Evolutionary conservation across 1,139 yeast species (phyloP).

Genomic region (Geotrichum europaeum): DNA sequence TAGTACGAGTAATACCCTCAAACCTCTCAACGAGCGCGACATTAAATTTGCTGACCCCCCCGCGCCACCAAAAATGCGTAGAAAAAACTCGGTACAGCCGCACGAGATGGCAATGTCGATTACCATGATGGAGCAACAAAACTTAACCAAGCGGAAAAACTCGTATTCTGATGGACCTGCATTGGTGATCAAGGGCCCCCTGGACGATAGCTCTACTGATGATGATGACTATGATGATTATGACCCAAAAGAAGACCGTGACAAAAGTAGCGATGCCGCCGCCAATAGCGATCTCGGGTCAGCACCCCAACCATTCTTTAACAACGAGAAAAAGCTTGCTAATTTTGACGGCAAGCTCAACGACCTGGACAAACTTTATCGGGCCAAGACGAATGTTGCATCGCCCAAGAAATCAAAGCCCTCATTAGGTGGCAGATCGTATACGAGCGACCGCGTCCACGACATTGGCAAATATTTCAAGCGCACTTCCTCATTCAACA

Average conservation of each 20-base stretch:
- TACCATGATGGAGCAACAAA: slow-evolving; percentile 48
- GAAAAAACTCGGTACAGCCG: slow-evolving; percentile 55
- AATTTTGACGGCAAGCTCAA: background rate
- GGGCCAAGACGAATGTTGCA: background rate
- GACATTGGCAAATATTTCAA: slow-evolving; percentile 12
- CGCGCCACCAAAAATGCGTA: slow-evolving; percentile 34
- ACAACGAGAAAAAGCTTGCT: background rate
- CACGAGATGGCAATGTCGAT: slow-evolving; percentile 68
- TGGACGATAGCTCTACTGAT: slow-evolving; percentile 39
- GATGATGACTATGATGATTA: slow-evolving; percentile 29
- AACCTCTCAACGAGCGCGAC: slow-evolving; percentile 36
- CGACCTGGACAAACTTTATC: background rate
- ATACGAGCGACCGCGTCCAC: slow-evolving; percentile 40
- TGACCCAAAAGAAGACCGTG: slow-evolving; percentile 32
- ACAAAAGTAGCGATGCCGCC: slow-evolving; percentile 19
- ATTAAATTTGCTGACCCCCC: slow-evolving; percentile 42
- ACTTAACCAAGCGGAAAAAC: background rate
- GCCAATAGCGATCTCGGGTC: background rate
- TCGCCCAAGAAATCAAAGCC: background rate
- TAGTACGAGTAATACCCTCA: background rate
- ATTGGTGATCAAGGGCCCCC: slow-evolving; percentile 70
- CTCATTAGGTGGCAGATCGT: slow-evolving; percentile 40
- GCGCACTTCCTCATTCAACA: slow-evolving; percentile 26
- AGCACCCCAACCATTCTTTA: background rate
- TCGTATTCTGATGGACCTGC: slow-evolving; percentile 66